A percentile compares a stretch with the other conserved stretches of the same genome.
phyloP scores from a whole-genome alignment of 805 yeast genomes.

The Metschnikowia chrysomelidarum region DNA sequence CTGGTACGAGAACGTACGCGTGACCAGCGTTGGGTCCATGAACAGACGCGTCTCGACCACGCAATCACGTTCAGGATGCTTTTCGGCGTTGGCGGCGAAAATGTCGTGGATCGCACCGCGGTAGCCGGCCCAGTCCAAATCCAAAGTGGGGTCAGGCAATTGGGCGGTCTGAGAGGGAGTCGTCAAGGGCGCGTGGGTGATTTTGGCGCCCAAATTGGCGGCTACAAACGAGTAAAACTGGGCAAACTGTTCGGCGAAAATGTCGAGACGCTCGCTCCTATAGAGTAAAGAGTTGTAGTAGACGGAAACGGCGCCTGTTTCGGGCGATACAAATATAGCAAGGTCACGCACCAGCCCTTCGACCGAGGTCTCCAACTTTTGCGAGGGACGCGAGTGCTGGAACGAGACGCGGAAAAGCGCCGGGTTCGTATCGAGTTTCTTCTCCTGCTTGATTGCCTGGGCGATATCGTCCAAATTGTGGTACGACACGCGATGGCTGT shows the following conservation, averaged over 20 bases:
- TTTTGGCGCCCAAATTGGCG: constrained; percentile 36
- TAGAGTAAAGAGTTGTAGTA: constrained; percentile 77
- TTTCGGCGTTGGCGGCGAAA: constrained; percentile 80
- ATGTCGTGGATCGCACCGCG: constrained; percentile 97
- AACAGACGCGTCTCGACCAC: constrained; percentile 88
- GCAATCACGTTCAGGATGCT: constrained; percentile 83
- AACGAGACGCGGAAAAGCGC: constrained; percentile 61
- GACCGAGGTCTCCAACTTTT: constrained; percentile 46
- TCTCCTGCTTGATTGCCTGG: constrained; percentile 44
- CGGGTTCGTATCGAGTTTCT: constrained; percentile 56
- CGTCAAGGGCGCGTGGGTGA: constrained; percentile 65
- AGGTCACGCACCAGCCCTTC: constrained; percentile 62
- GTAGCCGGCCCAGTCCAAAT: constrained; percentile 87
- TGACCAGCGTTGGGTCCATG: constrained; percentile 48
- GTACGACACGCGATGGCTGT: constrained; percentile 39
- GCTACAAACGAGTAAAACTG: constrained; percentile 46
- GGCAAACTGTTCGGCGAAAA: constrained; percentile 69
- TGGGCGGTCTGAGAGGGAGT: constrained; percentile 59
- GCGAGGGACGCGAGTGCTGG: constrained; percentile 42
- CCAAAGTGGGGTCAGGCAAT: constrained; percentile 84
- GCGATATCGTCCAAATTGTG: constrained; percentile 54
- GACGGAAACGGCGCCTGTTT: constrained; percentile 39
- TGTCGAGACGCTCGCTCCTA: constrained; percentile 62
- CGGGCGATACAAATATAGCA: constrained; percentile 45
- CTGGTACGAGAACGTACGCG: constrained; percentile 75